Percentiles rank a stretch among this genome's conserved stretches.
phyloP scores from a whole-genome alignment of 306 rosid species.

The Cicer arietinum region DNA sequence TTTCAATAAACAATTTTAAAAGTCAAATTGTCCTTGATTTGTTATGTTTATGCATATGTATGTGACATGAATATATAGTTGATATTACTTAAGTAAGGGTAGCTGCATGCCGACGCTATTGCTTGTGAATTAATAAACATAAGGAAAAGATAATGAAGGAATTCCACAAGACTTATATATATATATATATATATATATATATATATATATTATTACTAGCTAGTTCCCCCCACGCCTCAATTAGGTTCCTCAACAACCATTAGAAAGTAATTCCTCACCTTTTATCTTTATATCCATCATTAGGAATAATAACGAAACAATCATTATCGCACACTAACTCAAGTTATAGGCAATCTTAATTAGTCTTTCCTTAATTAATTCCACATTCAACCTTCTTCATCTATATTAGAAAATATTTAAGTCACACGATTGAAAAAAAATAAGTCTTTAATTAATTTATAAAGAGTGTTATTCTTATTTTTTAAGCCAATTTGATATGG shows the following conservation, averaged over 20 bases:
- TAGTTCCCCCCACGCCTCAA: background rate
- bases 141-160: background rate
- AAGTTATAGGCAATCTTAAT: conserved; percentile 3
- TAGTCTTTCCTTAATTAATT: background rate
- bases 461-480: no score
- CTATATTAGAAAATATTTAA: no score
- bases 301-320: conserved; percentile 11
- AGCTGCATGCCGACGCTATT: background rate
- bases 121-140: background rate
- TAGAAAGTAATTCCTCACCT: conserved; percentile 30
- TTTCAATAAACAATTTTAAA: no score
- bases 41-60: no score
- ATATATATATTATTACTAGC: background rate
- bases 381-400: background rate
- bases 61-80: no score
- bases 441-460: no score
- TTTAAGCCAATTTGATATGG: no score
- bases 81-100: background rate
- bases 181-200: no score
- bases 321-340: conserved; percentile 13
- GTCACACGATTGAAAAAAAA: no score
- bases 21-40: no score
- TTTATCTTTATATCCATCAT: background rate
- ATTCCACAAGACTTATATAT: background rate
- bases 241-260: conserved; percentile 39